Base-by-base conservation (phyloP, 2,329 filamentous ascomycete species). In the Fusarium burgessii region DNA sequence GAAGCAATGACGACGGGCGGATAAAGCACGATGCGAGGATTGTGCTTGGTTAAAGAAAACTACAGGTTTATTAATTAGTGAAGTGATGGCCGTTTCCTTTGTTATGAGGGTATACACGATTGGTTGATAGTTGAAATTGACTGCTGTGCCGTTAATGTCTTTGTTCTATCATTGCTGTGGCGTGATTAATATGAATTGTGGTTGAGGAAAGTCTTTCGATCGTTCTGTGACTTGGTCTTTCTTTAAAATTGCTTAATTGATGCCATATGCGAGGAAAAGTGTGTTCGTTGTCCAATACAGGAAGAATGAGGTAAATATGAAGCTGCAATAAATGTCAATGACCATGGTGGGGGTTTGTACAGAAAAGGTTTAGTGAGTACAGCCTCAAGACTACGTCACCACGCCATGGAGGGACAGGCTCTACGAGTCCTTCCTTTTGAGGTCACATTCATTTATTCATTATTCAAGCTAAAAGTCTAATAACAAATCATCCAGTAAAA, bases 41-140 rank as follows among this genome's bases (percentile, higher is more conserved):
- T 55, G 61, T 59, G 59, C 58, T 68, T 65, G 61, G 62, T 38
- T 69, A 61, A 14, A 47, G 49, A 64, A 57, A 68, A 60, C 45
- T 50, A 65, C 25, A 40, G 42, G 45, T 38, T 68, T 49, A 68
- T 62, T 63, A 63, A 70, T 66, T 54, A 59, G 59, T 70, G 32
- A 62, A 38, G 47, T 51, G 43, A 57, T 46, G 62, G 56, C 52
- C 38, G 54, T 68, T 75, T 76, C 63, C 45, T 76, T 66, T 73
- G 70, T 74, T 50, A n/a, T 14, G 51, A 58, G 57, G 62, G 41
- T 49, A 71, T 42, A 70, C 63, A 71, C 59, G 52, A 46, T 56
- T 52, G 23, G 43, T 69, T 65, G 47, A 69, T 71, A 67, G 52
- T 50, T 49, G 20, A 74, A 75, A 75, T 74, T 75, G 68, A 72